These are phyloP conservation scores for Euphrasia confusa DNA, from an alignment of 257 asterid species.

Conservation along the genomic window DNA sequence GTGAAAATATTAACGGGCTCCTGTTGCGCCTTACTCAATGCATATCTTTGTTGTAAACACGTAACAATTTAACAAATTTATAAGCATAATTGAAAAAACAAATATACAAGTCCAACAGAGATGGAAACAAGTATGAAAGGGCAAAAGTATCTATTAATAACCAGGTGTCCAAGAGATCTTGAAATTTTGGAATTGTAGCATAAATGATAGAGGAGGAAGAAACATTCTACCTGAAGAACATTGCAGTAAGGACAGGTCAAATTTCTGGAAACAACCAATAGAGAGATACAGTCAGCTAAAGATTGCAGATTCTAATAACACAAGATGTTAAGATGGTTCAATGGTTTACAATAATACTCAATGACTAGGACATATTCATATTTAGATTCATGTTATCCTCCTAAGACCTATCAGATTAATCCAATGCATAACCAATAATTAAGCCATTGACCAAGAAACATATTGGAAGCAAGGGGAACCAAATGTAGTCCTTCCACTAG, in stretches of 20 bases:
- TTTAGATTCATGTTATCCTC: conserved; percentile 7
- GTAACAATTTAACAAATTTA: neutral
- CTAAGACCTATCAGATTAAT: neutral
- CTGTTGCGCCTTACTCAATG: neutral
- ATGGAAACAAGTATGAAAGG: neutral
- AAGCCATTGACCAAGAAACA: conserved; percentile 19
- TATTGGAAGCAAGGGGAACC: conserved; percentile 8
- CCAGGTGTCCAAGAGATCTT: conserved; percentile 11
- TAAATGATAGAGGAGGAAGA: conserved; percentile 1
- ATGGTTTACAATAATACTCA: neutral
- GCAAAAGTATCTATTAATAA: conserved; percentile 17
- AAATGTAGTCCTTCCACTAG: neutral
- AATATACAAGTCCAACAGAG: conserved; percentile 12
- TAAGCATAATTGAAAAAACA: conserved; percentile 2
- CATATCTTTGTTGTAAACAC: conserved; percentile 3
- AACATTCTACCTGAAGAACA: conserved; percentile 63
- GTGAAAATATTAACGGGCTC: conserved; percentile 3
- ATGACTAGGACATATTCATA: neutral
- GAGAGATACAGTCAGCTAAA: conserved; percentile 28
- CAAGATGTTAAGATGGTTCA: neutral
- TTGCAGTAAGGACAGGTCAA: conserved; percentile 82
- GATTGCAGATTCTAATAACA: conserved; percentile 6
- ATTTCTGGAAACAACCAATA: conserved; percentile 47
- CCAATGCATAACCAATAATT: neutral
- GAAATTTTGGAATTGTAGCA: conserved; percentile 15